Conservation (phyloP, 2,329 filamentous ascomycete genomes). For the Pseudogymnoascus sp. region DNA sequence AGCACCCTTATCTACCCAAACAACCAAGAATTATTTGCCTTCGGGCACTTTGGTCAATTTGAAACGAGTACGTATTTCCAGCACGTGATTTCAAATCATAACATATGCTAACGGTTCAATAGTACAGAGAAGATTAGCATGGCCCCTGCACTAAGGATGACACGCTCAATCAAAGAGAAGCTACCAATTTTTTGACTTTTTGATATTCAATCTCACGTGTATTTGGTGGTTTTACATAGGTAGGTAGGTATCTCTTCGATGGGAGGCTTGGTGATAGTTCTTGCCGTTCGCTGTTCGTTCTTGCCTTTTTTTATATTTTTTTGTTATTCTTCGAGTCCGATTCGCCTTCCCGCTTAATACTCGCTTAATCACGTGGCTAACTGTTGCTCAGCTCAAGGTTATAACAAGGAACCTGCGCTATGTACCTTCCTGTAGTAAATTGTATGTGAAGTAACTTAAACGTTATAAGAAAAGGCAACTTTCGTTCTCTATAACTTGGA, state of each 20-base stretch:
- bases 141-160: slow-evolving; percentile 89
- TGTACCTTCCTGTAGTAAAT: no score
- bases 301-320: background rate
- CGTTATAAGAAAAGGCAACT: no score
- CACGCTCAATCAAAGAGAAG: slow-evolving; percentile 78
- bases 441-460: no score
- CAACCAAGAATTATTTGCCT: background rate
- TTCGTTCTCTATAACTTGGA: no score
- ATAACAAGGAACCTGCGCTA: no score
- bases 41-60: slow-evolving; percentile 4
- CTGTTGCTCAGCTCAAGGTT: no score
- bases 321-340: background rate
- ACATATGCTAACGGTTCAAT: background rate
- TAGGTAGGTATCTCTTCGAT: no score
- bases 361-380: background rate
- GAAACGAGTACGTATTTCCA: background rate
- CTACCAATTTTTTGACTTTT: slow-evolving; percentile 47
- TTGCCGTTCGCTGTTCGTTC: background rate
- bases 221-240: no score
- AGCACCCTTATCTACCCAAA: background rate
- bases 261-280: background rate
- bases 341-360: background rate
- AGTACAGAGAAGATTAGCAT: slow-evolving; percentile 71
- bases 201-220: no score
- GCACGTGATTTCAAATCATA: background rate